These are phyloP conservation scores for Phylloporus gajari DNA, from an alignment of 1,284 basidiomycete species.

Conservation along the genomic window DNA sequence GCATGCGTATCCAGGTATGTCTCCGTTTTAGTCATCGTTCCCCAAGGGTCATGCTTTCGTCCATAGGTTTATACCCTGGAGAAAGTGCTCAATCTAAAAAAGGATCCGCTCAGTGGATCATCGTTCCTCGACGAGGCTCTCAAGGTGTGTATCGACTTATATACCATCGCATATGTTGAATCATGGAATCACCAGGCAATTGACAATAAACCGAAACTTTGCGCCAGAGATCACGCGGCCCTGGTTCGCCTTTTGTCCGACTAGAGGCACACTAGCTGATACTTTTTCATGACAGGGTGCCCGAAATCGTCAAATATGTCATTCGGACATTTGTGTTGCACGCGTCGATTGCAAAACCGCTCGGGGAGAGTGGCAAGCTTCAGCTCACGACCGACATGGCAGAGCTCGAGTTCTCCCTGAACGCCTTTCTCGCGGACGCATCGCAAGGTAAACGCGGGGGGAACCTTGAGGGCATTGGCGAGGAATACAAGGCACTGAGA, in stretches of 20 bases:
- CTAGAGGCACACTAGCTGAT: slow-evolving; percentile 11
- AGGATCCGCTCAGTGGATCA: slow-evolving; percentile 78
- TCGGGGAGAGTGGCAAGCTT: slow-evolving; percentile 90
- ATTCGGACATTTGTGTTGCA: slow-evolving; percentile 89
- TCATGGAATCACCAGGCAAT: slow-evolving; percentile 61
- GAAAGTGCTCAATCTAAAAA: slow-evolving; percentile 91
- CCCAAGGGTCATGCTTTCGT: slow-evolving; percentile 8
- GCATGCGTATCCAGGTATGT: slow-evolving; percentile 85
- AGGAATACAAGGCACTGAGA: slow-evolving; percentile 82
- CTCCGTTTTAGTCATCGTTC: not conserved
- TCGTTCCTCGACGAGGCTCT: slow-evolving; percentile 92
- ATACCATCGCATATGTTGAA: slow-evolving; percentile 12
- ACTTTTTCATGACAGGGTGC: slow-evolving; percentile 59
- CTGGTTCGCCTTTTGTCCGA: slow-evolving; percentile 62
- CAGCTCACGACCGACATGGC: slow-evolving; percentile 96
- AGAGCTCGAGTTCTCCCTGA: slow-evolving; percentile 90
- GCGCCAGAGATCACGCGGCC: slow-evolving; percentile 75
- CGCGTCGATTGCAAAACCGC: slow-evolving; percentile 86
- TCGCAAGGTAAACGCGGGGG: slow-evolving; percentile 67
- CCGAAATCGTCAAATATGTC: slow-evolving; percentile 75
- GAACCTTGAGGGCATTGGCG: slow-evolving; percentile 76
- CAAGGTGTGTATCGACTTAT: slow-evolving; percentile 64
- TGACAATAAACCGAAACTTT: slow-evolving; percentile 89
- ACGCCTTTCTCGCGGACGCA: slow-evolving; percentile 76
- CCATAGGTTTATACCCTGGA: slow-evolving; percentile 90